Conservation (phyloP, 2,329 filamentous ascomycete species). For the Hypoxylon sp. region DNA sequence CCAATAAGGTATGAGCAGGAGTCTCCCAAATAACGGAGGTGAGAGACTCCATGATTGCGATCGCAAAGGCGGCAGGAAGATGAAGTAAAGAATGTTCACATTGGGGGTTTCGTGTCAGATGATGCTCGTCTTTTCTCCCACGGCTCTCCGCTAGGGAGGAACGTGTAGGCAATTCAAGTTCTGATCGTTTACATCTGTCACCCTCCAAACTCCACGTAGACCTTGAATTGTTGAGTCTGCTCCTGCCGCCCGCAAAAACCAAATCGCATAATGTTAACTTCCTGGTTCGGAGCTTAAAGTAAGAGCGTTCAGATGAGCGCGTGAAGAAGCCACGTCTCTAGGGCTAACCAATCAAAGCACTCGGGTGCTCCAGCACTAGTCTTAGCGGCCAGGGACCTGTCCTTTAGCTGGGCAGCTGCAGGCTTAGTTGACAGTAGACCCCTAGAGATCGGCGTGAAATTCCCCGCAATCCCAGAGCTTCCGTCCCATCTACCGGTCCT, state of each 20-base stretch:
- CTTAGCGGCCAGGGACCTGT: slow-evolving; percentile 12
- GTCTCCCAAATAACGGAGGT: slow-evolving; percentile 52
- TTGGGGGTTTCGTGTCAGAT: slow-evolving; percentile 20
- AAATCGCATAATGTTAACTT: slow-evolving; percentile 7
- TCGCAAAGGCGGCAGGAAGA: slow-evolving; percentile 24
- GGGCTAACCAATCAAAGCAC: slow-evolving; percentile 36
- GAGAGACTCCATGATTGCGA: slow-evolving; percentile 47
- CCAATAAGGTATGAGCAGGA: slow-evolving; percentile 58
- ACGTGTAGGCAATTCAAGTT: slow-evolving; percentile 7
- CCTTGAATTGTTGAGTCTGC: slow-evolving; percentile 16
- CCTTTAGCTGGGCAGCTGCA: background rate
- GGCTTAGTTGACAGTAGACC: slow-evolving; percentile 24
- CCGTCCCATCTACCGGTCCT: slow-evolving; percentile 8
- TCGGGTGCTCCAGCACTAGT: slow-evolving; percentile 9
- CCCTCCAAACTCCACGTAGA: background rate
- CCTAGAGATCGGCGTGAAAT: slow-evolving; percentile 33
- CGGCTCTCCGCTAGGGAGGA: slow-evolving; percentile 9
- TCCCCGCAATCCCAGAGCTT: slow-evolving; percentile 26
- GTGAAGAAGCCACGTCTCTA: slow-evolving; percentile 44
- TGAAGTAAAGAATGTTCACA: slow-evolving; percentile 29
- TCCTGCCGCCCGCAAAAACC: slow-evolving; percentile 4
- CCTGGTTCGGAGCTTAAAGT: slow-evolving; percentile 7
- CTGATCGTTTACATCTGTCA: slow-evolving; percentile 7
- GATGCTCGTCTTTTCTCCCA: slow-evolving; percentile 2
- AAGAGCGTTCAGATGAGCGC: slow-evolving; percentile 16